Conservation (phyloP, 192 early-diverging fungal species). For the Podila epicladia region DNA sequence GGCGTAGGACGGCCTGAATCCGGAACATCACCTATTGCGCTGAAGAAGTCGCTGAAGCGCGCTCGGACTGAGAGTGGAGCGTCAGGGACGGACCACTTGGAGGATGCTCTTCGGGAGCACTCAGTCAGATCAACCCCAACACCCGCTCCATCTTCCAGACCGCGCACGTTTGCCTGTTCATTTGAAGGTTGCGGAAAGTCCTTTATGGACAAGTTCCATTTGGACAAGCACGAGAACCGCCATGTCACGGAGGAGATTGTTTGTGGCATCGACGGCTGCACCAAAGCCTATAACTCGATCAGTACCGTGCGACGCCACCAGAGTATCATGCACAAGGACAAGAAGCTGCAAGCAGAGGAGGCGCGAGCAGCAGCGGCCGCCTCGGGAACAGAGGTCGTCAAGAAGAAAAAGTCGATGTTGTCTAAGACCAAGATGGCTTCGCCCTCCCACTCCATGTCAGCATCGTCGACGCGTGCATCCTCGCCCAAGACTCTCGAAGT, state of each 20-base stretch:
- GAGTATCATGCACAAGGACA: constrained; percentile 40
- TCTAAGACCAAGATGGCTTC: background rate
- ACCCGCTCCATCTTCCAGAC: constrained; percentile 15
- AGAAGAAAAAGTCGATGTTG: background rate
- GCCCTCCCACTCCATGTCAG: background rate
- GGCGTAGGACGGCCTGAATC: background rate
- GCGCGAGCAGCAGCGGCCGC: constrained; percentile 13
- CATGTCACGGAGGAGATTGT: constrained; percentile 49
- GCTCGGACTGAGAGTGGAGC: constrained; percentile 1
- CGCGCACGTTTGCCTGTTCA: constrained; percentile 33
- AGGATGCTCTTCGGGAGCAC: background rate
- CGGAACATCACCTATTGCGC: background rate
- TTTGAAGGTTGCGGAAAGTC: constrained; percentile 48
- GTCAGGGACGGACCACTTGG: background rate
- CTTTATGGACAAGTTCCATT: constrained; percentile 52
- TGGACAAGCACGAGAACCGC: constrained; percentile 36
- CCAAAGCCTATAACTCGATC: constrained; percentile 48
- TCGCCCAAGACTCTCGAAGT: background rate
- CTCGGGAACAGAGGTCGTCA: background rate
- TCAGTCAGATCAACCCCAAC: constrained; percentile 9
- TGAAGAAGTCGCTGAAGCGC: background rate
- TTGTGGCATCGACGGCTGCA: constrained; percentile 47
- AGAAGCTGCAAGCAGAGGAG: constrained; percentile 8
- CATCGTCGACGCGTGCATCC: constrained; percentile 1
- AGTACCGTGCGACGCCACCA: constrained; percentile 48